A percentile compares a stretch with the other conserved stretches of the same genome.
These are phyloP conservation scores for Fibroporia radiculosa DNA, from an alignment of 768 basidiomycete genomes.

Conservation along the genomic window DNA sequence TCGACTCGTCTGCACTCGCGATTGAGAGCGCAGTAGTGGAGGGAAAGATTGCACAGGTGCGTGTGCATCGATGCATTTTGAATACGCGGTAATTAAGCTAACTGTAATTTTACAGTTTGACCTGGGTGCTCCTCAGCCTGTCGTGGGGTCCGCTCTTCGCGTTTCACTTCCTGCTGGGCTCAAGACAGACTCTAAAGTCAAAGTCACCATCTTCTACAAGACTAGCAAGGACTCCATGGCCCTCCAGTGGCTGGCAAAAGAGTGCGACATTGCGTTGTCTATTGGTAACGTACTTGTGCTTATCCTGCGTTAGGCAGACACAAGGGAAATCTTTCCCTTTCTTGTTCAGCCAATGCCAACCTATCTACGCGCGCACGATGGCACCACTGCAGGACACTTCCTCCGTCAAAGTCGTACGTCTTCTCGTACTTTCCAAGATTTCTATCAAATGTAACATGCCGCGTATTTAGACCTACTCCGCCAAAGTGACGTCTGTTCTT, in stretches of 20 bases:
- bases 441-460: no score
- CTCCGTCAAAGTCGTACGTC: constrained; percentile 70
- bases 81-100: background rate
- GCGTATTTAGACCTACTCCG: constrained; percentile 68
- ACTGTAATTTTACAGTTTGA: constrained; percentile 31
- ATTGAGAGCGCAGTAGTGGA: constrained; percentile 48
- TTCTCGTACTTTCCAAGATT: background rate
- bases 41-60: constrained; percentile 39
- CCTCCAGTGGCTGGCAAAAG: constrained; percentile 82
- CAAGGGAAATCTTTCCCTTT: constrained; percentile 81
- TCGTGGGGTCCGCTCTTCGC: constrained; percentile 73
- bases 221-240: constrained; percentile 74
- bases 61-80: constrained; percentile 13
- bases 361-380: constrained; percentile 79
- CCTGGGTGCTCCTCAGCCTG: constrained; percentile 49
- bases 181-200: constrained; percentile 32
- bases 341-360: constrained; percentile 90
- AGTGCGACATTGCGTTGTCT: constrained; percentile 32
- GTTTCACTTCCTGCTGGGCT: constrained; percentile 43
- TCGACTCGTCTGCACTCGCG: constrained; percentile 70
- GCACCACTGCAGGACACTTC: constrained; percentile 86
- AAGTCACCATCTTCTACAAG: constrained; percentile 54
- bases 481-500: constrained; percentile 66
- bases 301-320: constrained; percentile 37
- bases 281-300: background rate